Conservation (phyloP, 2,329 filamentous ascomycete genomes). For the Clonostachys chloroleuca region DNA sequence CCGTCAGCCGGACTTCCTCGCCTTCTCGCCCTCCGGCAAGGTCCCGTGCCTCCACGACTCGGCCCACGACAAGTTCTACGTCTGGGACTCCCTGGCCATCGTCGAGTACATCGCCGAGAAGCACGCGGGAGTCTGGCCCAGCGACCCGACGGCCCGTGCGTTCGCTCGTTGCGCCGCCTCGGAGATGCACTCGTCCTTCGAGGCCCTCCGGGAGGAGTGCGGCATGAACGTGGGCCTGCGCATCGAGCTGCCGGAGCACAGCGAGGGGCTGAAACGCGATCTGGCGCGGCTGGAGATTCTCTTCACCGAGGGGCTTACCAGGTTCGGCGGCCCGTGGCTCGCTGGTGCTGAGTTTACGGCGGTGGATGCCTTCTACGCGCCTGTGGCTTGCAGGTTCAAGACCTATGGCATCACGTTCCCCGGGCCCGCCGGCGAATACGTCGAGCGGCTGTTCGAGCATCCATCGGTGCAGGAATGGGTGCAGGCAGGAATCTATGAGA, state of each 20-base stretch:
- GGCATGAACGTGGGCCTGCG: slow-evolving; percentile 34
- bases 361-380: slow-evolving; percentile 35
- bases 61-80: slow-evolving; percentile 14
- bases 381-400: slow-evolving; percentile 29
- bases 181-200: slow-evolving; percentile 41
- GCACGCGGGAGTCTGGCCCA: slow-evolving; percentile 35
- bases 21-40: slow-evolving; percentile 33
- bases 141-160: slow-evolving; percentile 27
- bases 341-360: slow-evolving; percentile 28
- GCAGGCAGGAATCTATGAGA: slow-evolving; percentile 26
- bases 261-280: slow-evolving; percentile 23
- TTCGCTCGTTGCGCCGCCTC: slow-evolving; percentile 36
- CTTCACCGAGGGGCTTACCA: slow-evolving; percentile 27
- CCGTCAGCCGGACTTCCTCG: slow-evolving; percentile 23
- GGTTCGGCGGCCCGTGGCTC: slow-evolving; percentile 35
- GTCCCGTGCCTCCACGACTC: slow-evolving; percentile 35
- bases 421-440: slow-evolving; percentile 21
- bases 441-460: slow-evolving; percentile 23
- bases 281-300: slow-evolving; percentile 26
- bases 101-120: slow-evolving; percentile 39
- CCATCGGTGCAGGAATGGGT: slow-evolving; percentile 30
- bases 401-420: slow-evolving; percentile 27
- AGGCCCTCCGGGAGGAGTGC: slow-evolving; percentile 32
- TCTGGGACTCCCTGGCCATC: slow-evolving; percentile 45
- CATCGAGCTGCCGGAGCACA: slow-evolving; percentile 20